Percentiles rank a stretch among this genome's conserved stretches.
Evolutionary conservation across 2,329 filamentous ascomycete species (phyloP).

Genomic region (Ophiostoma novo-ulmi): DNA sequence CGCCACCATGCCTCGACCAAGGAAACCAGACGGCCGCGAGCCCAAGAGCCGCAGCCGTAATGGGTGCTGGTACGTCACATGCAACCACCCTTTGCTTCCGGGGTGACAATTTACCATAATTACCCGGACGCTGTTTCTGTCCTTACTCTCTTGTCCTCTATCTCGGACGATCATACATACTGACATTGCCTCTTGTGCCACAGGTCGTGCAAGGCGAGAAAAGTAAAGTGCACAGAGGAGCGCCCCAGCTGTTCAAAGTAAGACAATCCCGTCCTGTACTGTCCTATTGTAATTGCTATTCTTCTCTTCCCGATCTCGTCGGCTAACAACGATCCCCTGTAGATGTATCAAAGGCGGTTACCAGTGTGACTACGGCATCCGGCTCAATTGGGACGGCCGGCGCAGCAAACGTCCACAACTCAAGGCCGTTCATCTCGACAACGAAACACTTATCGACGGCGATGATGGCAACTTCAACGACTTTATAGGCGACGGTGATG

Average conservation of each 20-base stretch:
- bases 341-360: constrained; percentile 66
- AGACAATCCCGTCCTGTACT: constrained; percentile 22
- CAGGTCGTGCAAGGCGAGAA: constrained; percentile 74
- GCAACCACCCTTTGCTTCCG: not conserved
- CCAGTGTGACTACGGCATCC: constrained; percentile 73
- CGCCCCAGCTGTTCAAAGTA: constrained; percentile 66
- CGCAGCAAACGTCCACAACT: constrained; percentile 52
- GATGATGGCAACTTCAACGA: constrained; percentile 23
- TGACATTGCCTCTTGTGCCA: not conserved
- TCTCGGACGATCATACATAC: not conserved
- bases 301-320: not conserved
- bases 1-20: constrained; percentile 56
- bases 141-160: not conserved
- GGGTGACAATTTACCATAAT: not conserved
- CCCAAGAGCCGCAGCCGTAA: constrained; percentile 63
- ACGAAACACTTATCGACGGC: constrained; percentile 12
- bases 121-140: not conserved
- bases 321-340: not conserved
- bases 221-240: constrained; percentile 70
- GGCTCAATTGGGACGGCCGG: constrained; percentile 74
- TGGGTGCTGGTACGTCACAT: constrained; percentile 56
- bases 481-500: not conserved
- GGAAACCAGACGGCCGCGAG: constrained; percentile 57
- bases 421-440: constrained; percentile 30
- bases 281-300: not conserved